phyloP scores from a whole-genome alignment of 257 asterid genomes.

The Rhazya stricta region DNA sequence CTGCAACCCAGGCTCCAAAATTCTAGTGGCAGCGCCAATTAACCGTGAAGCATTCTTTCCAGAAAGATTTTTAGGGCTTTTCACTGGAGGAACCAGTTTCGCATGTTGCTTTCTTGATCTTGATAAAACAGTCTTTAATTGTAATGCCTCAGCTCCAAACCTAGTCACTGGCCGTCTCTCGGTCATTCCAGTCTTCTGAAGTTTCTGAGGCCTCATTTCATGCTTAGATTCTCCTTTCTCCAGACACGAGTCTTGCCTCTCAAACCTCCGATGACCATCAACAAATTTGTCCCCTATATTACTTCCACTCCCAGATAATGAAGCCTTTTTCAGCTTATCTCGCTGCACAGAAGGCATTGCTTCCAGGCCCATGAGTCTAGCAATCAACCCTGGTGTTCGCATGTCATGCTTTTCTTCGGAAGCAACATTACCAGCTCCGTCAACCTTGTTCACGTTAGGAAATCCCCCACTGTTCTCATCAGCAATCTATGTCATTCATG shows the following conservation, averaged over 20 bases:
- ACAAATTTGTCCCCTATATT: constrained; percentile 23
- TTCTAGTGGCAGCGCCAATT: constrained; percentile 77
- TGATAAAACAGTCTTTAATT: constrained; percentile 53
- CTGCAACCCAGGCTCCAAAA: constrained; percentile 85
- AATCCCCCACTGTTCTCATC: constrained; percentile 93
- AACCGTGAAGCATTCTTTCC: constrained; percentile 60
- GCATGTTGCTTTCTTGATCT: constrained; percentile 62
- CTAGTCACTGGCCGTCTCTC: constrained; percentile 49
- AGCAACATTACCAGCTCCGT: constrained; percentile 29
- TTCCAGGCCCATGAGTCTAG: constrained; percentile 96
- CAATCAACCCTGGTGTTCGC: constrained; percentile 77
- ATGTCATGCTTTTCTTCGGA: constrained; percentile 40
- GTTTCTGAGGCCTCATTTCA: constrained; percentile 77
- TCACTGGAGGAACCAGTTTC: constrained; percentile 62
- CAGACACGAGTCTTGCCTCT: constrained; percentile 30
- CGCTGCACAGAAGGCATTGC: constrained; percentile 60
- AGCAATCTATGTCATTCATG: constrained; percentile 56
- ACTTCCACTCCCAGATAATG: constrained; percentile 25
- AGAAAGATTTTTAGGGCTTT: constrained; percentile 56
- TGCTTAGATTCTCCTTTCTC: constrained; percentile 48
- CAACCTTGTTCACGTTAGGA: constrained; percentile 41
- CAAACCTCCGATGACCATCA: constrained; percentile 12
- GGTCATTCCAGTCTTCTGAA: constrained; percentile 61
- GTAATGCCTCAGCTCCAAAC: constrained; percentile 59
- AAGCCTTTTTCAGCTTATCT: constrained; percentile 42